phyloP scores from a whole-genome alignment of 163 green algal genomes.

The Volvox carteri region DNA sequence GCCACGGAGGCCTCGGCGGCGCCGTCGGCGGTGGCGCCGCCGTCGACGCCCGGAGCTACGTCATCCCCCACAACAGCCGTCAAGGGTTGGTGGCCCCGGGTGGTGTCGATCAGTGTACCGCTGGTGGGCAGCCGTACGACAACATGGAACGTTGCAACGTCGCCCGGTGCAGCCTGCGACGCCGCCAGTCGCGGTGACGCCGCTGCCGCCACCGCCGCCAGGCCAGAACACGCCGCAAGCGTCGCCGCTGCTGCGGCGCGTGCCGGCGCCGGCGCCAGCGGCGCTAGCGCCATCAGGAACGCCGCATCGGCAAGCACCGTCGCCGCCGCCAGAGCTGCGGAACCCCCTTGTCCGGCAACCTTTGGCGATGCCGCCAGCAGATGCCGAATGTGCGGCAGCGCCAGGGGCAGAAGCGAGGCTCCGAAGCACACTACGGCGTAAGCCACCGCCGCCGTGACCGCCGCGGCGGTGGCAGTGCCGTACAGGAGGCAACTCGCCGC shows the following conservation, averaged over 20 bases:
- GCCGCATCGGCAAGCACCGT: constrained; percentile 1
- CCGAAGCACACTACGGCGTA: constrained; percentile 4
- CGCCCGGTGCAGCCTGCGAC: neutral
- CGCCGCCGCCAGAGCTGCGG: constrained; percentile 25
- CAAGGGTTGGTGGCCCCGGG: constrained; percentile 20
- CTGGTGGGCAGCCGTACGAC: constrained; percentile 16
- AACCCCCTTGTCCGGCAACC: neutral
- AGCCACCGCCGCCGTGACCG: neutral
- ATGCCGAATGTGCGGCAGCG: constrained; percentile 2
- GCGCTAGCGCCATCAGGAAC: constrained; percentile 36
- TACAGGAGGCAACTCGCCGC: neutral
- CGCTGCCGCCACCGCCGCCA: neutral
- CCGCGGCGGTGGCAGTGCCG: neutral
- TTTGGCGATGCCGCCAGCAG: neutral
- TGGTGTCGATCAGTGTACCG: constrained; percentile 52
- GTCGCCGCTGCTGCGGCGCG: constrained; percentile 19
- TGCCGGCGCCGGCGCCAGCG: constrained; percentile 4
- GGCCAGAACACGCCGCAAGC: neutral
- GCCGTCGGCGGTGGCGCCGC: neutral
- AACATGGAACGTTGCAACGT: constrained; percentile 48
- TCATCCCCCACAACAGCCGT: neutral
- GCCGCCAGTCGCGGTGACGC: constrained; percentile 2
- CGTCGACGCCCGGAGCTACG: too few species aligned
- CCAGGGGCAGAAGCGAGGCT: neutral
- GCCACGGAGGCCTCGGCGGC: neutral